phyloP scores from a whole-genome alignment of 768 basidiomycete species.

The Clavulina sp. region DNA sequence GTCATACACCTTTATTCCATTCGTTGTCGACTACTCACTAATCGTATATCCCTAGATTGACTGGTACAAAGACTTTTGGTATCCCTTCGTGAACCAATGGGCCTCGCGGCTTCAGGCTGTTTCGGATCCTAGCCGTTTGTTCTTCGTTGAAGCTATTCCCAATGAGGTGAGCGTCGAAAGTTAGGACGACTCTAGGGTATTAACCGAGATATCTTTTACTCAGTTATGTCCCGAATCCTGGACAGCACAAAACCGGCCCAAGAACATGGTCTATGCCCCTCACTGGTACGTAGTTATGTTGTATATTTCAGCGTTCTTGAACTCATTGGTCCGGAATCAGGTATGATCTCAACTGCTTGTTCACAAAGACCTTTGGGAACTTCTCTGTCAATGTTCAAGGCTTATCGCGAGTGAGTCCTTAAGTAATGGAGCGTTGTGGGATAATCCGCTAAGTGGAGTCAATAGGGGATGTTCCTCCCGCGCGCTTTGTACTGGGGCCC shows the following conservation, averaged over 20 bases:
- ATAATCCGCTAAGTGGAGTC: constrained; percentile 4
- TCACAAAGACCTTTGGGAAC: constrained; percentile 64
- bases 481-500: constrained; percentile 82
- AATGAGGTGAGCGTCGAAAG: constrained; percentile 51
- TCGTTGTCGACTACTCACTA: not conserved
- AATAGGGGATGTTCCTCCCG: constrained; percentile 68
- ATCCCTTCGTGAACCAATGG: constrained; percentile 58
- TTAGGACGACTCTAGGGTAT: not conserved
- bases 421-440: not conserved
- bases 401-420: constrained; percentile 48
- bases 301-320: constrained; percentile 6
- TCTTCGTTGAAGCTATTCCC: constrained; percentile 76
- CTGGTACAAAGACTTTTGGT: constrained; percentile 79
- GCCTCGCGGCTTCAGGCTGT: constrained; percentile 35
- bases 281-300: constrained; percentile 37
- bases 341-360: constrained; percentile 87
- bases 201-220: too few species aligned
- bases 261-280: constrained; percentile 51
- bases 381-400: constrained; percentile 91
- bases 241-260: constrained; percentile 43
- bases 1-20: constrained; percentile 9
- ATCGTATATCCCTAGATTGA: constrained; percentile 34
- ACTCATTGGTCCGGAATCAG: constrained; percentile 26
- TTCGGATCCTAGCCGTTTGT: constrained; percentile 33
- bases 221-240: constrained; percentile 70